Base-by-base conservation (phyloP, 805 yeast species). In the Lachancea mirantina region DNA sequence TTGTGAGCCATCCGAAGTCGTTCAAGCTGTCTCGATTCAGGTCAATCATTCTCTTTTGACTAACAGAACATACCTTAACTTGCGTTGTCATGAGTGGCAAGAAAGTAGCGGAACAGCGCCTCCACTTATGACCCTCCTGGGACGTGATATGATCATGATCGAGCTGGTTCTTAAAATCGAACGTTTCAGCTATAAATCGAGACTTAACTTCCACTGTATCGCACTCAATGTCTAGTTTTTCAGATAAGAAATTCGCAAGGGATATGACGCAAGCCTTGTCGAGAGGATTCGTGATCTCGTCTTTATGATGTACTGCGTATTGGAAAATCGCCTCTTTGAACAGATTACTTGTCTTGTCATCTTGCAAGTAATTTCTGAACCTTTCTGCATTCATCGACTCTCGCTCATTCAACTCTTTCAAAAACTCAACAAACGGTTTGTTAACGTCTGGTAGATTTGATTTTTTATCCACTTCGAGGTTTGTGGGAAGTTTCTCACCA, bases 1-100 rank as follows among this genome's bases (percentile, higher is more conserved):
- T 45, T 8, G 61, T 53, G 27, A 57, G 46, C 61, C 62, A 58
- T 9, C 63, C 63, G 34, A 45, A 57, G 1, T 55, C 50, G 27
- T 55, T 57, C 1, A 29, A 16, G 1, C 14, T 21, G 34, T 58
- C 61, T 14, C 42, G 34, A 7, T 35, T 38, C 13, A 56, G 39
- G 32, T 57, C 58, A 21, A 57, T 43, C 7, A 59, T 46, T 23
- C 57, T 45, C 13, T 48, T 39, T 1, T 46, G 47, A 35, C 64
- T 63, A 5, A 59, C 59, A 10, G 56, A 53, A 38, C 70, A 65
- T 4, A 47, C 37, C 26, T 52, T 59, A 3, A 61, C 50, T 6
- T 50, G 37, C 4, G 64, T 50, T 6, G 55, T 50, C 19, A 62
- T 28, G 6, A 65, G 31, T 1, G 71, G 71, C 10, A 64, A 39